Evolutionary conservation across 805 yeast species (phyloP).

Genomic region (Yarrowia sp.): DNA sequence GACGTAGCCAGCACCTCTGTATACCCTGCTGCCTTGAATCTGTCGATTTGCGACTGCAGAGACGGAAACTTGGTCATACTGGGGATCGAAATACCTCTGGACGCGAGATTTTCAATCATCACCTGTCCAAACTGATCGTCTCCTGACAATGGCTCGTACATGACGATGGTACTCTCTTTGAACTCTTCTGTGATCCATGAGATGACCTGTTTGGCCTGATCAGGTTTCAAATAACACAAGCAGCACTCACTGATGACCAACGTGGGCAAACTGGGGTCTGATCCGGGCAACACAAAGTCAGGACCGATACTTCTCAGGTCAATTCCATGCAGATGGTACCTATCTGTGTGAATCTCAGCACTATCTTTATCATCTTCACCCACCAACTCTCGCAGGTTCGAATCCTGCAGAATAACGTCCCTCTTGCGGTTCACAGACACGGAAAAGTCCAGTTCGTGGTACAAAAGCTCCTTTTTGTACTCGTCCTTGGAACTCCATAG

Average conservation of each 20-base stretch:
- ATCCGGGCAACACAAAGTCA: constrained; percentile 40
- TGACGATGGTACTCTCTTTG: constrained; percentile 49
- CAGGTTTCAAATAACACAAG: constrained; percentile 68
- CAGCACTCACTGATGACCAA: constrained; percentile 77
- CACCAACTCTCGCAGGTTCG: constrained; percentile 48
- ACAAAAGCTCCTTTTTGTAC: constrained; percentile 49
- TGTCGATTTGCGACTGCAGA: constrained; percentile 51
- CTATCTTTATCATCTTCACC: constrained; percentile 8
- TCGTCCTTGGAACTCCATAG: constrained; percentile 50
- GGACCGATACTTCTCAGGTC: constrained; percentile 58
- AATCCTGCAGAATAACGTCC: constrained; percentile 53
- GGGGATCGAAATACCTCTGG: constrained; percentile 68
- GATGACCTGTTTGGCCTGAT: constrained; percentile 57
- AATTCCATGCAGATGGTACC: constrained; percentile 61
- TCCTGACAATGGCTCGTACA: constrained; percentile 76
- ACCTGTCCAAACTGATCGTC: constrained; percentile 69
- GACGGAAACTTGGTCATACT: constrained; percentile 62
- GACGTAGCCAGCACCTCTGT: constrained; percentile 51
- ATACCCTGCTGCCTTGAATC: constrained; percentile 51
- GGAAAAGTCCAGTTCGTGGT: constrained; percentile 71
- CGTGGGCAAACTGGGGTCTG: constrained; percentile 59
- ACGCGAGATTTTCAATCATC: constrained; percentile 66
- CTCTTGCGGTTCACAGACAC: constrained; percentile 61
- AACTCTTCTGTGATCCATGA: constrained; percentile 53
- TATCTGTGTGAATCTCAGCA: constrained; percentile 43